phyloP scores from a whole-genome alignment of 2,329 filamentous ascomycete genomes.

The Fusarium tupiense region DNA sequence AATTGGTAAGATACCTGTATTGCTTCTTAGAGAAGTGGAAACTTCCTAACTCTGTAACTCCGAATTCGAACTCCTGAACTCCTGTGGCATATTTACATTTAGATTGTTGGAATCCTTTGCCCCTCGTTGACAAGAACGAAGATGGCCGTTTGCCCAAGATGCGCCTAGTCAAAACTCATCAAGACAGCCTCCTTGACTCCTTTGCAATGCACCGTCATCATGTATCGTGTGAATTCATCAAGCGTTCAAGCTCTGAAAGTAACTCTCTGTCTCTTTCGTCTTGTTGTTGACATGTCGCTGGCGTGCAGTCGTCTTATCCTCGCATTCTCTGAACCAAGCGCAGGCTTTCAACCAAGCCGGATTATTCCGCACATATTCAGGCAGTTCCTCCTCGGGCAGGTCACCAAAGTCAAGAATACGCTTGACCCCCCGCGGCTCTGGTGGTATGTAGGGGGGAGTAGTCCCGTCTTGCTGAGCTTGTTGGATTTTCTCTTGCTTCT shows the following conservation, averaged over 20 bases:
- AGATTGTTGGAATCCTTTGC: neutral
- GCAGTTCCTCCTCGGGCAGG: slow-evolving; percentile 53
- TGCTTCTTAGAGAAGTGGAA: neutral
- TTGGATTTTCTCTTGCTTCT: slow-evolving; percentile 20
- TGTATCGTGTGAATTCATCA: neutral
- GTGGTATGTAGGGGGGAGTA: slow-evolving; percentile 37
- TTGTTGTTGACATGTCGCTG: slow-evolving; percentile 24
- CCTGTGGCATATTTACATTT: neutral
- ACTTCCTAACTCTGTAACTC: neutral
- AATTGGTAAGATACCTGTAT: neutral
- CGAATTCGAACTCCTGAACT: neutral
- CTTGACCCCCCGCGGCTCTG: slow-evolving; percentile 44
- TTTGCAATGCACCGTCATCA: neutral
- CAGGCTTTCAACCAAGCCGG: slow-evolving; percentile 57
- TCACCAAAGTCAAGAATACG: slow-evolving; percentile 51
- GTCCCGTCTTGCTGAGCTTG: slow-evolving; percentile 8
- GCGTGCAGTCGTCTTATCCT: slow-evolving; percentile 22
- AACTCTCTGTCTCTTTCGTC: slow-evolving; percentile 38
- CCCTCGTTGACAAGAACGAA: neutral
- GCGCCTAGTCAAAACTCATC: neutral
- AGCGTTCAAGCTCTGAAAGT: slow-evolving; percentile 13
- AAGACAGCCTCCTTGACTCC: neutral
- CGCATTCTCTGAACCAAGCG: slow-evolving; percentile 49
- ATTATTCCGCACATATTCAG: slow-evolving; percentile 56
- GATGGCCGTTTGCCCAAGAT: neutral